phyloP scores from a whole-genome alignment of 768 basidiomycete species.

The Plicaturopsis crispa region DNA sequence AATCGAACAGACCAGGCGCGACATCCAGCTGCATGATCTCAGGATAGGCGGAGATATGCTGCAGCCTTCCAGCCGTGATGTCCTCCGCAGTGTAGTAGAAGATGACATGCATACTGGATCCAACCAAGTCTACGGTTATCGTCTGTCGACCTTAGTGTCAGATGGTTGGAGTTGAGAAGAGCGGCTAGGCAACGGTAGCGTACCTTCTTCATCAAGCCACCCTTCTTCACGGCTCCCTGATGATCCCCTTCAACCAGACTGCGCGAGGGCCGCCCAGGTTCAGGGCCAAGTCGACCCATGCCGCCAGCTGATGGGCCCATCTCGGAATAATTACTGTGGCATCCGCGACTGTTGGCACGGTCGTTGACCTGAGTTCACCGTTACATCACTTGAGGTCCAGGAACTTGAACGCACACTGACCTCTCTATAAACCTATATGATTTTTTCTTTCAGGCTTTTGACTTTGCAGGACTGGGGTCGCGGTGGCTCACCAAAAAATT shows the following conservation, averaged over 20 bases:
- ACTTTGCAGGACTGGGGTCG: background rate
- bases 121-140: conserved; percentile 77
- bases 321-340: conserved; percentile 45
- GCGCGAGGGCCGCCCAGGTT: too few species aligned
- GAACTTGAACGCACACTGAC: conserved; percentile 62
- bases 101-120: conserved; percentile 74
- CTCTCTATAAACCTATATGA: conserved; percentile 68
- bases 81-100: conserved; percentile 82
- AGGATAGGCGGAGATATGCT: conserved; percentile 79
- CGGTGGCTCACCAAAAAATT: conserved; percentile 64
- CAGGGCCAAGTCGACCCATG: conserved; percentile 33
- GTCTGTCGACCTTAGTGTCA: conserved; percentile 46
- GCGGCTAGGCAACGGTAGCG: conserved; percentile 3
- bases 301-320: conserved; percentile 54
- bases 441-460: conserved; percentile 1
- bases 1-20: conserved; percentile 79
- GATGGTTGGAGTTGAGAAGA: conserved; percentile 3
- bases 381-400: conserved; percentile 62
- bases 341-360: conserved; percentile 57
- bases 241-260: conserved; percentile 31
- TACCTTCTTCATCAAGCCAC: conserved; percentile 82
- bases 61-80: conserved; percentile 59
- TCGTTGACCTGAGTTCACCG: conserved; percentile 30
- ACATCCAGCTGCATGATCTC: conserved; percentile 85
- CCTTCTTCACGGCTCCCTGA: conserved; percentile 55